phyloP scores from a whole-genome alignment of 2,329 filamentous ascomycete genomes.

The Cladophialophora carrionii region DNA sequence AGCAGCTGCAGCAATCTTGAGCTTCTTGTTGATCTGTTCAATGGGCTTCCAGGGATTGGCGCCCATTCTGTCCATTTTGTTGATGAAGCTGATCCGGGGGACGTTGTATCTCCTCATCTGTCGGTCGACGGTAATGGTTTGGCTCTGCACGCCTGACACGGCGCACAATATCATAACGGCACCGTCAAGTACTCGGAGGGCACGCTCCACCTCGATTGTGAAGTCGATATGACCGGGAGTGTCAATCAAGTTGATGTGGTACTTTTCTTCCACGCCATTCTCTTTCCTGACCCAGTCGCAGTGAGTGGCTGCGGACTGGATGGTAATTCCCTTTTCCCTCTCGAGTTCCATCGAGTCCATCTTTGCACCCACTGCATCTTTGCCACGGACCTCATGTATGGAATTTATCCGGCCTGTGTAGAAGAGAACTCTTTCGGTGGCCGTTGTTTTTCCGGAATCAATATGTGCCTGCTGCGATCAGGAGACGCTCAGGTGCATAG shows the following conservation, averaged over 20 bases:
- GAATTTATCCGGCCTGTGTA: constrained; percentile 96
- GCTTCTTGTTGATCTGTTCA: constrained; percentile 95
- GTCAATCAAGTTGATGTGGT: constrained; percentile 98
- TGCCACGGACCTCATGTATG: constrained; percentile 95
- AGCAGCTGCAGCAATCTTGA: constrained; percentile 89
- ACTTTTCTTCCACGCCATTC: constrained; percentile 81
- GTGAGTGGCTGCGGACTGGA: constrained; percentile 96
- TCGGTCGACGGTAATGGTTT: constrained; percentile 96
- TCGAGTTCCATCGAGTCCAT: constrained; percentile 99
- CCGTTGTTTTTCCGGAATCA: constrained; percentile 97
- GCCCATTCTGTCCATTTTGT: constrained; percentile 99
- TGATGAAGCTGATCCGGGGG: constrained; percentile 92
- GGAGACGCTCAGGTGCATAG: constrained; percentile 3
- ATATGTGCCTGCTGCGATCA: constrained; percentile 74
- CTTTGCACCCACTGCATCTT: constrained; percentile 94
- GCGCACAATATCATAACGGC: constrained; percentile 98
- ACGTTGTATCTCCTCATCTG: constrained; percentile 99
- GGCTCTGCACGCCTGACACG: constrained; percentile 93
- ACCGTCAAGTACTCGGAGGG: constrained; percentile 89
- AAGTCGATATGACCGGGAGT: constrained; percentile 99
- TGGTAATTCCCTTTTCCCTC: constrained; percentile 97
- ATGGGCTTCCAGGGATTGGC: constrained; percentile 97
- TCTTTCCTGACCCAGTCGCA: constrained; percentile 93
- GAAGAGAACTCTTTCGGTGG: constrained; percentile 93
- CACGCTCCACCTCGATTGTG: constrained; percentile 96